Conservation (phyloP, 345 rosid genomes). For the Brassica nigra region DNA sequence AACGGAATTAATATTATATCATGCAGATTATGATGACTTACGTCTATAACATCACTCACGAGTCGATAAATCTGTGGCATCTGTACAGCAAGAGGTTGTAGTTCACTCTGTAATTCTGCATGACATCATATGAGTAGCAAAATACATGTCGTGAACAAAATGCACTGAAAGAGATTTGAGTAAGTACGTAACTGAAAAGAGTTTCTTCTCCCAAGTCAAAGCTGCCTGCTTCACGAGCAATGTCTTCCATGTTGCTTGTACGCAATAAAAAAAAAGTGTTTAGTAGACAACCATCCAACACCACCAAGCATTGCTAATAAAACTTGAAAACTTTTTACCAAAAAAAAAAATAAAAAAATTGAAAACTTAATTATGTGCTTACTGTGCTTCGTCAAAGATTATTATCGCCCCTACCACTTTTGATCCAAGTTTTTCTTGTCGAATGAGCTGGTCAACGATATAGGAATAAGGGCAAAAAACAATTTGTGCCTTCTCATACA, state of each 20-base stretch:
- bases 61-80: slow-evolving; percentile 68
- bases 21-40: slow-evolving; percentile 32
- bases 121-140: not conserved
- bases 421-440: not conserved
- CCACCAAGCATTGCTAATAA: not conserved
- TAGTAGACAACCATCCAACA: not conserved
- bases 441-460: not conserved
- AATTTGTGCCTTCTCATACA: not conserved
- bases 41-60: slow-evolving; percentile 72
- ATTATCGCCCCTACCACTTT: not conserved
- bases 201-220: slow-evolving; percentile 78
- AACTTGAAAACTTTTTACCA: not conserved
- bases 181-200: slow-evolving; percentile 34
- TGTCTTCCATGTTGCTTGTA: slow-evolving; percentile 93
- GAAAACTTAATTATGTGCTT: not conserved
- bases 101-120: slow-evolving; percentile 74
- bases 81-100: slow-evolving; percentile 50
- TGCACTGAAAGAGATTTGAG: not conserved
- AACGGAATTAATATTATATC: not conserved
- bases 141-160: not conserved
- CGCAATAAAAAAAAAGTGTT: slow-evolving; percentile 19
- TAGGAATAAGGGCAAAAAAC: not conserved
- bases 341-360: not conserved
- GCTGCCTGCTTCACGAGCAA: slow-evolving; percentile 93
- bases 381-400: not conserved